Percentiles rank a stretch among this genome's conserved stretches.
Evolutionary conservation across 2,329 filamentous ascomycete species (phyloP).

Genomic region (Stemphylium beticola): DNA sequence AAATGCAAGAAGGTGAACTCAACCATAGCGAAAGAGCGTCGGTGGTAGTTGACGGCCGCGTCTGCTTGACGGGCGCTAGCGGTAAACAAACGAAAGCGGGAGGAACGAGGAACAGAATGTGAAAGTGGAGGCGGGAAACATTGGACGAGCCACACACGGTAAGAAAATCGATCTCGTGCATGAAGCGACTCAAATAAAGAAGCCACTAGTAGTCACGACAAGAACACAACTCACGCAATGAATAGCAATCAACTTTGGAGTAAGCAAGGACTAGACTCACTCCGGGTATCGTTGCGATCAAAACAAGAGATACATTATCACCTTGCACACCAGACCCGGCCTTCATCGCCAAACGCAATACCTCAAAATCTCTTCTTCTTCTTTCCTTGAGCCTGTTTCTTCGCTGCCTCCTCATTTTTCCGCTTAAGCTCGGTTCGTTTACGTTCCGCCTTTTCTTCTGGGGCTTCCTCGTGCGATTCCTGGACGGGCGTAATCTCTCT

Average conservation of each 20-base stretch:
- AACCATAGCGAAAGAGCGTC: slow-evolving; percentile 1
- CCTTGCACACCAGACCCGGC: not conserved
- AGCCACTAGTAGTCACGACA: no score
- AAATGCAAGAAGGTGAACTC: slow-evolving; percentile 5
- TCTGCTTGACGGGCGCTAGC: slow-evolving; percentile 1
- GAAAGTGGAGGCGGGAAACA: slow-evolving; percentile 8
- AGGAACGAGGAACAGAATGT: slow-evolving; percentile 4
- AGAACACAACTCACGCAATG: no score
- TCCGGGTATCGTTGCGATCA: no score
- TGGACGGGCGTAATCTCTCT: slow-evolving; percentile 19
- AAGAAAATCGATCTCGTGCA: not conserved
- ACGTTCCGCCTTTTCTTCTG: slow-evolving; percentile 60
- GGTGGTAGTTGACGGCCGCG: not conserved
- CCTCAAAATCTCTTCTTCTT: slow-evolving; percentile 44
- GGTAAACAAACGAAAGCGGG: slow-evolving; percentile 10
- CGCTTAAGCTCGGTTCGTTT: slow-evolving; percentile 64
- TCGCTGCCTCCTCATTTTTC: slow-evolving; percentile 59
- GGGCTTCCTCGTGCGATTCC: slow-evolving; percentile 45
- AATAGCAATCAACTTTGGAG: no score
- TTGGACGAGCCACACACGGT: not conserved
- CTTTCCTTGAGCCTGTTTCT: slow-evolving; percentile 55
- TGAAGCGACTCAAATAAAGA: no score
- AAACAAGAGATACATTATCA: no score
- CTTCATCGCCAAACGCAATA: not conserved
- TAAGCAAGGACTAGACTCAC: no score